A percentile compares a stretch with the other conserved stretches of the same genome.
phyloP scores from a whole-genome alignment of 805 yeast genomes.

The Pichia occidentalis region DNA sequence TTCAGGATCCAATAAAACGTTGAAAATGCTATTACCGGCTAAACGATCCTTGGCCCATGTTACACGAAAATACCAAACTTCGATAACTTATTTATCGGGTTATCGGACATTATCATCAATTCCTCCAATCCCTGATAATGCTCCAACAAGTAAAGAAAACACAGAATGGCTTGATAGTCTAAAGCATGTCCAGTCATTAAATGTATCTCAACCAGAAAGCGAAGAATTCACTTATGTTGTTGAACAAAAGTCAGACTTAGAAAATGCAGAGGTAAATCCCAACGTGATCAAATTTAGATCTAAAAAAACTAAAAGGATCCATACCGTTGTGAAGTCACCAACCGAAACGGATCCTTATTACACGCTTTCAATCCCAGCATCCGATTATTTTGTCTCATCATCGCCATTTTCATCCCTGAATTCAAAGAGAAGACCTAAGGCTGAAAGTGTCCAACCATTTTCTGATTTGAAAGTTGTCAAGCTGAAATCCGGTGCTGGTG shows the following conservation, averaged over 20 bases:
- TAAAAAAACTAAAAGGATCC: slow-evolving; percentile 9
- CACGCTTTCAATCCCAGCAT: slow-evolving; percentile 26
- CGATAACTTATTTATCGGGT: no score
- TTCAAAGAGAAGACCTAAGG: slow-evolving; percentile 36
- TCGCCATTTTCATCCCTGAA: slow-evolving; percentile 35
- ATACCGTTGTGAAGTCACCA: slow-evolving; percentile 17
- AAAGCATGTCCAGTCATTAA: slow-evolving; percentile 8
- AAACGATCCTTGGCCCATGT: no score
- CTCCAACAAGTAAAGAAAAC: slow-evolving; percentile 30
- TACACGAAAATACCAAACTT: no score
- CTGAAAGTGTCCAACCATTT: slow-evolving; percentile 38
- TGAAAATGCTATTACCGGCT: no score
- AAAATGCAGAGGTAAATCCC: slow-evolving; percentile 17
- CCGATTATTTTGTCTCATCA: slow-evolving; percentile 29
- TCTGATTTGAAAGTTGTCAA: slow-evolving; percentile 64
- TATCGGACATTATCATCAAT: neutral
- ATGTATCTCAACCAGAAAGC: neutral
- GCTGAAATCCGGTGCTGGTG: slow-evolving; percentile 76
- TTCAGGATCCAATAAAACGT: no score
- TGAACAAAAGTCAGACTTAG: slow-evolving; percentile 17
- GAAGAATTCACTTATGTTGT: slow-evolving; percentile 19
- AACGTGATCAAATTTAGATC: slow-evolving; percentile 13
- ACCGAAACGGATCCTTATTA: slow-evolving; percentile 18
- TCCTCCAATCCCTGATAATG: slow-evolving; percentile 29
- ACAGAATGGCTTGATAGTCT: slow-evolving; percentile 25